phyloP scores from a whole-genome alignment of 345 rosid species.

The Limnanthes douglasii region DNA sequence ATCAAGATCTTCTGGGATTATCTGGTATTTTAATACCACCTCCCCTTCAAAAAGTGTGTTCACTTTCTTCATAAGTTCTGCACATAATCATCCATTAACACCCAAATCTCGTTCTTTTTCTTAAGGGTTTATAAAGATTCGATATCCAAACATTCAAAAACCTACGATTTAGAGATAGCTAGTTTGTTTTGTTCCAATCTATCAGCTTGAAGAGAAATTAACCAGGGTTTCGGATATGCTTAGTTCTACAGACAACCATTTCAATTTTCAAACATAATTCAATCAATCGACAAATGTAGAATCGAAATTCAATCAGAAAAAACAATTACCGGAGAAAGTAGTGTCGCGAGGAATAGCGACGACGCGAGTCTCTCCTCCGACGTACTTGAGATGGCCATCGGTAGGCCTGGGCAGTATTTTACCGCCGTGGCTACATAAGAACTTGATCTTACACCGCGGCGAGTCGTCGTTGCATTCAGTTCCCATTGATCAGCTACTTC shows the following conservation, averaged over 20 bases:
- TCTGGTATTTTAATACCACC: constrained; percentile 51
- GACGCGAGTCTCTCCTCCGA: constrained; percentile 90
- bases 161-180: not conserved
- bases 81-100: too few relatives aligned
- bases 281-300: not conserved
- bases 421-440: constrained; percentile 83
- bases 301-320: not conserved
- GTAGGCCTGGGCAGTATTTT: constrained; percentile 53
- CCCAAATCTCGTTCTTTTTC: not conserved
- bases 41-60: constrained; percentile 30
- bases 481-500: constrained; percentile 2
- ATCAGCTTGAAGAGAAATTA: too few relatives aligned
- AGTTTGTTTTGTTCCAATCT: too few relatives aligned
- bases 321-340: constrained; percentile 33
- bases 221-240: too few relatives aligned
- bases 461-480: constrained; percentile 10
- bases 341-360: constrained; percentile 43
- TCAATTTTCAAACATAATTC: not conserved
- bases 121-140: not conserved
- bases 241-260: not conserved
- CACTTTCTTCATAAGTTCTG: constrained; percentile 76
- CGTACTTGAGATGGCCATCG: constrained; percentile 69
- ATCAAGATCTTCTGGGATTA: constrained; percentile 63
- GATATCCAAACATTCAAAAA: not conserved
- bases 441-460: constrained; percentile 39